Base-by-base conservation (phyloP, 2,329 filamentous ascomycete species). In the Albifimbria verrucaria region DNA sequence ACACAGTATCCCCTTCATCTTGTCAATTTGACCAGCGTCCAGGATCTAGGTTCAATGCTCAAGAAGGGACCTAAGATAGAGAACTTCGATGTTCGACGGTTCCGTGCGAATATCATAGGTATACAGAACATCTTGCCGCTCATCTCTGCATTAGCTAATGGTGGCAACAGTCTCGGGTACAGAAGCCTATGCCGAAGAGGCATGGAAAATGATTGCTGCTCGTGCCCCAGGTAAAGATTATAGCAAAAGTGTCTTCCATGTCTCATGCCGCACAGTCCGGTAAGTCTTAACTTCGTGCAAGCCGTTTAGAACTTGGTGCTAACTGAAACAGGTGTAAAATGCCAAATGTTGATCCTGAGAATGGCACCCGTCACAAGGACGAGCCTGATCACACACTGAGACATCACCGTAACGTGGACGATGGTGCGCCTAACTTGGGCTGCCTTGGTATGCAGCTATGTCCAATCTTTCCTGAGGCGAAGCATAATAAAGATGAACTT, bases 31-130 rank as follows among this genome's bases (percentile, higher is more conserved):
- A 77, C 78, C 45, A 88, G 84, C 57, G 74, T 90, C 21, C 79
- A 80, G 48, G 78, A 84, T 48, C 76, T 89, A 23, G 81, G 85
- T 54, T 68, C 73, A 2, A 73, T 80, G 46, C 76, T 89, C 7
- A 75, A 78, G 1, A 78, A 77, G 58, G 77, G 77, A 48, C 70
- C 76, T 22, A 62, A 63, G 7, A 64, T 80, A 18, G 73, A 76
- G 24, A 71, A 77, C 24, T 74, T 91, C 0, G 82, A 87, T 52
- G 80, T 81, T 9, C 71, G 80, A 17, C 79, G 86, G 12, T 92
- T 90, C 69, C 80, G 88, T 22, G 81, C 88, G 36, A 92, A 92
- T 61, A 83, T 92, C 28, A 85, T 90, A 59, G 70, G 82, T 85
- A 68, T 67, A 73, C n/a, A n/a, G n/a, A n/a, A n/a, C n/a, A 9